These are phyloP conservation scores for Stagonosporopsis tanaceti DNA, from an alignment of 2,329 filamentous ascomycete genomes.

Conservation along the genomic window DNA sequence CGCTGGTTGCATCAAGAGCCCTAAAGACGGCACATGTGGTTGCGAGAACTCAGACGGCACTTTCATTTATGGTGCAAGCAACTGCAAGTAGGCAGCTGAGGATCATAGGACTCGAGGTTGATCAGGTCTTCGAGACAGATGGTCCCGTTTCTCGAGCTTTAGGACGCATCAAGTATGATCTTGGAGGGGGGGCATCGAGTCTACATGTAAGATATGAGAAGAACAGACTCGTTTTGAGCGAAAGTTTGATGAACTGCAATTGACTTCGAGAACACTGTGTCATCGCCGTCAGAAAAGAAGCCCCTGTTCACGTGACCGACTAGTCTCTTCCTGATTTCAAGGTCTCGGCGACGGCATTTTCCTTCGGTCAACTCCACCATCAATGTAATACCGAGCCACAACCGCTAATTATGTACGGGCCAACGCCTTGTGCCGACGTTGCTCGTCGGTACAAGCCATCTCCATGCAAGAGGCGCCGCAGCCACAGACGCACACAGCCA, in stretches of 20 bases:
- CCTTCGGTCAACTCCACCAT: neutral
- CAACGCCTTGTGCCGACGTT: neutral
- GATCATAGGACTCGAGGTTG: neutral
- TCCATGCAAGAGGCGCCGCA: conserved; percentile 3
- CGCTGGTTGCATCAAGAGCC: conserved; percentile 39
- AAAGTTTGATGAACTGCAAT: too few species aligned
- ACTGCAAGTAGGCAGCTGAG: conserved; percentile 4
- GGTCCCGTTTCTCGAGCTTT: neutral
- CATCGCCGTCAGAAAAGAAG: neutral
- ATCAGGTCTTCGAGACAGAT: neutral
- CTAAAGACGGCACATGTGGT: conserved; percentile 33
- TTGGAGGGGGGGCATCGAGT: neutral
- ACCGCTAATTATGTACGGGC: neutral
- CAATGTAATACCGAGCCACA: neutral
- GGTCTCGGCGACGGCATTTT: neutral
- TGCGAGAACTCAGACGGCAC: conserved; percentile 38
- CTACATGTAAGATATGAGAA: neutral
- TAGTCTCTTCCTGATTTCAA: neutral
- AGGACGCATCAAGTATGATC: neutral
- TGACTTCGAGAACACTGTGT: neutral
- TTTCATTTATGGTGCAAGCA: conserved; percentile 27
- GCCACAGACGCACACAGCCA: conserved; percentile 17
- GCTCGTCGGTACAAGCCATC: neutral
- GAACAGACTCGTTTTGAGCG: too few species aligned
- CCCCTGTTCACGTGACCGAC: neutral